These are phyloP conservation scores for Podochytrium sp. DNA, from an alignment of 192 early-diverging fungal genomes.

Conservation along the genomic window DNA sequence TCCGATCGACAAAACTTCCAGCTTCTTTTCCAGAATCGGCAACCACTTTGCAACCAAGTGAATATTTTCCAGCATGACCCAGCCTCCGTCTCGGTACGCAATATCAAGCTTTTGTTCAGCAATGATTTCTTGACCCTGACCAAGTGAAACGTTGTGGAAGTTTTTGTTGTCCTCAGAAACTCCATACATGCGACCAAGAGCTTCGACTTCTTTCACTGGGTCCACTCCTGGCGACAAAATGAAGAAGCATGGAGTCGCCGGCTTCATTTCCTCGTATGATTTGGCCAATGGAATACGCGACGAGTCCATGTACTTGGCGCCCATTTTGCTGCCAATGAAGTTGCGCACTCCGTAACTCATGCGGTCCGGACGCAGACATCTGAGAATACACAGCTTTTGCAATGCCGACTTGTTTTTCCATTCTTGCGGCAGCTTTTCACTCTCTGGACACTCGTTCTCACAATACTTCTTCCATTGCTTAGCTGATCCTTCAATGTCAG, in stretches of 20 bases:
- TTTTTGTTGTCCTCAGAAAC: constrained; percentile 62
- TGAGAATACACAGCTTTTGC: constrained; percentile 67
- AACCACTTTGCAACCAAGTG: constrained; percentile 72
- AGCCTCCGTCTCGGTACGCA: constrained; percentile 65
- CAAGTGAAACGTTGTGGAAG: constrained; percentile 73
- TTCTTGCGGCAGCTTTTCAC: constrained; percentile 69
- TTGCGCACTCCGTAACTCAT: constrained; percentile 68
- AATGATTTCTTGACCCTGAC: constrained; percentile 71
- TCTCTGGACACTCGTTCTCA: constrained; percentile 67
- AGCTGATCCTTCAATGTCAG: constrained; percentile 67
- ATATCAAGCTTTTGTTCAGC: constrained; percentile 68
- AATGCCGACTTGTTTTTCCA: constrained; percentile 71
- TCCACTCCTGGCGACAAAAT: constrained; percentile 73
- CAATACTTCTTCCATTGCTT: constrained; percentile 75
- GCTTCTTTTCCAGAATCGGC: constrained; percentile 65
- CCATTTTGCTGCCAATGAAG: constrained; percentile 65
- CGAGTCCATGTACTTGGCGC: constrained; percentile 59
- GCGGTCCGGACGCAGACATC: constrained; percentile 64
- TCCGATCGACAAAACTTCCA: constrained; percentile 56
- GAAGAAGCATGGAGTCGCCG: constrained; percentile 68
- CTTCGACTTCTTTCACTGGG: constrained; percentile 72
- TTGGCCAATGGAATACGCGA: constrained; percentile 54
- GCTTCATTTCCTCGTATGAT: constrained; percentile 59
- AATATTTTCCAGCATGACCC: constrained; percentile 76
- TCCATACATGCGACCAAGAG: constrained; percentile 52